Conservation (phyloP, 805 yeast species). For the Middelhovenomyces tepae region DNA sequence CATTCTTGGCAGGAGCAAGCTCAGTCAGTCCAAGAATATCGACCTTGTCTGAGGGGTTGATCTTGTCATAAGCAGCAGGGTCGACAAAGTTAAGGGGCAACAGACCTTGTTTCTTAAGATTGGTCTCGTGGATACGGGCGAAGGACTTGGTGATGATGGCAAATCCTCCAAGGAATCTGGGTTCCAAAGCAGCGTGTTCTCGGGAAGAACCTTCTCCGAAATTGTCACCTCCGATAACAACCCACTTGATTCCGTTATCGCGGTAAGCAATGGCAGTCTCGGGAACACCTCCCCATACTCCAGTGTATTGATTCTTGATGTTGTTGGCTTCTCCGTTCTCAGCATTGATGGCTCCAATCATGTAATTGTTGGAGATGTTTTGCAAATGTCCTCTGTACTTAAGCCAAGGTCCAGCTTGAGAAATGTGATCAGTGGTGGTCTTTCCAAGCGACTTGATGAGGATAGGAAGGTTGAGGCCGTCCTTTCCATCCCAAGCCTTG, state of each 20-base stretch:
- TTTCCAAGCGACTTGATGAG: constrained; percentile 94
- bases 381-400: constrained; percentile 99
- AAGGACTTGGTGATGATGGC: constrained; percentile 97
- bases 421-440: constrained; percentile 98
- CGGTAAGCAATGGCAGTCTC: constrained; percentile 94
- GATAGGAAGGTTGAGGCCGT: constrained; percentile 80
- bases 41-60: constrained; percentile 81
- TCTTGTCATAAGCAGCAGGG: constrained; percentile 87
- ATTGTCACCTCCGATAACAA: constrained; percentile 97
- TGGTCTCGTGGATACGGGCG: constrained; percentile 98
- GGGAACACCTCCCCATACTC: constrained; percentile 91
- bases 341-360: constrained; percentile 98
- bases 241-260: constrained; percentile 89
- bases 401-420: constrained; percentile 99
- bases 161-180: constrained; percentile 97
- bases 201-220: constrained; percentile 99
- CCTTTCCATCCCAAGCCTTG: constrained; percentile 95
- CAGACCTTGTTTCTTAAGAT: constrained; percentile 98
- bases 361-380: constrained; percentile 97
- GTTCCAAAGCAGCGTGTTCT: constrained; percentile 99
- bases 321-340: constrained; percentile 92
- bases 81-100: constrained; percentile 91
- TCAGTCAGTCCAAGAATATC: constrained; percentile 77
- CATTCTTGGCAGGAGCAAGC: constrained; percentile 88
- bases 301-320: constrained; percentile 84